phyloP scores from a whole-genome alignment of 1,139 yeast species.

The Pichia sp. region DNA sequence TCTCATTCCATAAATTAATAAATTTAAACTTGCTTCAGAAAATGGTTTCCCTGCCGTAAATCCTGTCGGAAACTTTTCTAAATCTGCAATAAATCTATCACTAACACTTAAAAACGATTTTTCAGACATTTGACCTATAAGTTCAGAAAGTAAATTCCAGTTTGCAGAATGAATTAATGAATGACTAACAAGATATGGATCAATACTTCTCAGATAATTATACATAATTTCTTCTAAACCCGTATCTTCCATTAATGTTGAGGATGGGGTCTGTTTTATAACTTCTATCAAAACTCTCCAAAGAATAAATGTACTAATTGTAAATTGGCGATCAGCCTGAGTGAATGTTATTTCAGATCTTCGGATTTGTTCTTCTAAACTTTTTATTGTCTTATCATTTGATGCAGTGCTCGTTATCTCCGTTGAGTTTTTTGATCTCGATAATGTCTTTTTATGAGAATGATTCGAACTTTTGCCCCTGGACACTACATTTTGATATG shows the following conservation, averaged over 20 bases:
- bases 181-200: conserved; percentile 60
- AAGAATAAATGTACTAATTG: conserved; percentile 82
- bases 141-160: conserved; percentile 88
- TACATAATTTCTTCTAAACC: conserved; percentile 90
- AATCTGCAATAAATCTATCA: conserved; percentile 87
- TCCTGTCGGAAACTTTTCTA: conserved; percentile 68
- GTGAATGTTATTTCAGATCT: conserved; percentile 65
- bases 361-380: conserved; percentile 40
- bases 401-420: conserved; percentile 8
- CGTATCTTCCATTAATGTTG: conserved; percentile 69
- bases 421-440: conserved; percentile 17
- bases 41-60: conserved; percentile 32
- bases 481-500: conserved; percentile 24
- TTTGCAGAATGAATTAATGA: conserved; percentile 81
- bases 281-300: conserved; percentile 92
- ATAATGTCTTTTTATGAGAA: conserved; percentile 19
- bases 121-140: conserved; percentile 86
- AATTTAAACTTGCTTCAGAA: conserved; percentile 66
- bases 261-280: conserved; percentile 76
- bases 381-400: conserved; percentile 12
- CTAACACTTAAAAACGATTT: conserved; percentile 80
- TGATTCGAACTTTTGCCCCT: conserved; percentile 1
- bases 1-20: conserved; percentile 87
- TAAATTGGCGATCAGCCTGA: conserved; percentile 79
- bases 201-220: conserved; percentile 82